Evolutionary conservation across 305 asterid genomes (phyloP).

Genomic region (Fraxinus albicans): DNA sequence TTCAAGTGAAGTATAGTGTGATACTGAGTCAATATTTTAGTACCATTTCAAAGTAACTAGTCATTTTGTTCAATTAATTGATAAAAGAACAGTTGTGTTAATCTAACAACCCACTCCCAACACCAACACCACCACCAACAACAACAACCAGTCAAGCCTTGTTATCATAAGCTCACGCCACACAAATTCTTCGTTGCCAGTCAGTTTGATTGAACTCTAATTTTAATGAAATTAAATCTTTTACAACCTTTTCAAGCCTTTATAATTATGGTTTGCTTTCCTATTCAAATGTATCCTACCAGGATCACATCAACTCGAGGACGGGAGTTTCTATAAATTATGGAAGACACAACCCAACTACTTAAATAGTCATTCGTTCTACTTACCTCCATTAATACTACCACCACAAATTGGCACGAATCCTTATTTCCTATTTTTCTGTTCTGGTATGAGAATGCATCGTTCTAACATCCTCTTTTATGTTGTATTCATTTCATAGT

Average conservation of each 20-base stretch:
- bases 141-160: not conserved
- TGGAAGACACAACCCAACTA: not conserved
- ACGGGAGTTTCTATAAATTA: not conserved
- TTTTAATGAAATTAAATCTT: not conserved
- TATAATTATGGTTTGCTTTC: not conserved
- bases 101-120: not conserved
- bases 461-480: not conserved
- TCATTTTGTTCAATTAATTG: not conserved
- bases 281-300: not conserved
- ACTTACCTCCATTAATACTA: not conserved
- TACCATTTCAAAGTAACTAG: not conserved
- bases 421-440: not conserved
- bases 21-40: constrained; percentile 11
- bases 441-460: not conserved
- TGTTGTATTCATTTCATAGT: not conserved
- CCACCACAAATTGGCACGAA: not conserved
- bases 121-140: not conserved
- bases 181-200: not conserved
- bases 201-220: not conserved
- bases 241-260: not conserved
- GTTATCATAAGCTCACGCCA: not conserved
- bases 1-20: constrained; percentile 16
- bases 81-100: not conserved
- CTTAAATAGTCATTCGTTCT: not conserved
- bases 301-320: not conserved